These are phyloP conservation scores for Tagetes erecta DNA, from an alignment of 129 eudicot genomes.

Conservation along the genomic window DNA sequence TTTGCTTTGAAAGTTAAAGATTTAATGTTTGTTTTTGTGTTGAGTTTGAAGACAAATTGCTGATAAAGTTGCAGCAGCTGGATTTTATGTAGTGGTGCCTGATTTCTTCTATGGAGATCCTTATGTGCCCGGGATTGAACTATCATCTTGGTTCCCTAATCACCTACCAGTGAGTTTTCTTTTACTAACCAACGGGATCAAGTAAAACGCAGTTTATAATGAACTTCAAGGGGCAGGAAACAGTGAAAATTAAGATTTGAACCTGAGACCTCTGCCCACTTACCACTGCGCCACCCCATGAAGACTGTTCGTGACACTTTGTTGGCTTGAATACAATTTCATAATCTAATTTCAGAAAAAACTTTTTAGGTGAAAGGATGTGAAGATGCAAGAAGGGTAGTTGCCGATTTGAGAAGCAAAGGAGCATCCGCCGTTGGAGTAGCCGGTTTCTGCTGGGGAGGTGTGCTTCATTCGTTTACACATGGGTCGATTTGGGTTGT, in stretches of 20 bases:
- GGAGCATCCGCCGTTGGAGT: conserved; percentile 54
- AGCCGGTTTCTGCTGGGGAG: conserved; percentile 82
- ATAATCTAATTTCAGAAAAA: neutral
- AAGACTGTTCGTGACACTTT: no score
- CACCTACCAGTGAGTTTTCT: conserved; percentile 47
- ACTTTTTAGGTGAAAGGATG: conserved; percentile 47
- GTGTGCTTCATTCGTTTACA: conserved; percentile 27
- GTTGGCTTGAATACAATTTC: neutral
- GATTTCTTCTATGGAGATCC: conserved; percentile 73
- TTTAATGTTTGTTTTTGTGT: conserved; percentile 6
- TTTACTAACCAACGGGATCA: no score
- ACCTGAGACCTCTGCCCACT: no score
- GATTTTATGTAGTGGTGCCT: conserved; percentile 66
- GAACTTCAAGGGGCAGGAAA: no score
- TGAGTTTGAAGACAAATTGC: conserved; percentile 48
- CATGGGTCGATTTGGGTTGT: conserved; percentile 11
- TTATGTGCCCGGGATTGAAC: conserved; percentile 24
- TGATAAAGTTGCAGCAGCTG: conserved; percentile 65
- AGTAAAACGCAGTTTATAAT: no score
- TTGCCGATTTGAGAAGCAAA: conserved; percentile 50
- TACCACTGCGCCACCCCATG: no score
- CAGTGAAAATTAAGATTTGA: no score
- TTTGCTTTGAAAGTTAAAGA: neutral
- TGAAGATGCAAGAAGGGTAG: conserved; percentile 57
- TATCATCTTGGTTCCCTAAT: conserved; percentile 39